Conservation (phyloP, 306 rosid species). For the Senna siamea region DNA sequence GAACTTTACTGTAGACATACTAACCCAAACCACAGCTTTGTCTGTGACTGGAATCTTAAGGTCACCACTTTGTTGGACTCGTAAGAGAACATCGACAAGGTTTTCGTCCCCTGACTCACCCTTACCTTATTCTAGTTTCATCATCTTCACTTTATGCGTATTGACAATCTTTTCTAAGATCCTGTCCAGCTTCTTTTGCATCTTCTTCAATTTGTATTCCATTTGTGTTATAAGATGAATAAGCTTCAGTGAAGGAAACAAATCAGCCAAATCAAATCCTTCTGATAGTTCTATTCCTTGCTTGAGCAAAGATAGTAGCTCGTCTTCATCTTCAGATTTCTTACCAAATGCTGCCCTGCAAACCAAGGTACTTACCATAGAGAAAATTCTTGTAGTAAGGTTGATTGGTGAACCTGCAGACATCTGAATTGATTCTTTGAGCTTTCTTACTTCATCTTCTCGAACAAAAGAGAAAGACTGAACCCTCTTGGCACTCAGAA, state of each 20-base stretch:
- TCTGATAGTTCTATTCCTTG: neutral
- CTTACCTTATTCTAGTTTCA: no score
- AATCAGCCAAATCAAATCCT: conserved; percentile 45
- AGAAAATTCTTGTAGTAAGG: conserved; percentile 5
- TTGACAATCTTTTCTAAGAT: no score
- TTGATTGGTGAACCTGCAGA: conserved; percentile 35
- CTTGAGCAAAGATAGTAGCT: conserved; percentile 1
- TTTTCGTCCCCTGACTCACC: conserved; percentile 19
- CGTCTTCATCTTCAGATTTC: conserved; percentile 25
- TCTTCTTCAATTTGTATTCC: no score
- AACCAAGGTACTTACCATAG: neutral
- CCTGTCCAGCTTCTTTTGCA: no score
- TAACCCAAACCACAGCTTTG: conserved; percentile 45
- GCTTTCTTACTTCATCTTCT: conserved; percentile 49
- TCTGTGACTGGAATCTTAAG: conserved; percentile 38
- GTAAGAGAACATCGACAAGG: conserved; percentile 39
- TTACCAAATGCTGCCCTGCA: conserved; percentile 43
- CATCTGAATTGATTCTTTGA: conserved; percentile 36
- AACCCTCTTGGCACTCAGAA: no score
- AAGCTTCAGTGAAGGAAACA: conserved; percentile 40
- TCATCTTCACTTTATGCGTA: no score
- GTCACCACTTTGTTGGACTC: conserved; percentile 27
- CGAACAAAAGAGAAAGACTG: conserved; percentile 32
- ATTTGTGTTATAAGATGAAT: conserved; percentile 9
- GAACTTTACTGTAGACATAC: neutral